Conservation (phyloP, 1,139 yeast species). For the Lodderomyces pseudojiufengensis region DNA sequence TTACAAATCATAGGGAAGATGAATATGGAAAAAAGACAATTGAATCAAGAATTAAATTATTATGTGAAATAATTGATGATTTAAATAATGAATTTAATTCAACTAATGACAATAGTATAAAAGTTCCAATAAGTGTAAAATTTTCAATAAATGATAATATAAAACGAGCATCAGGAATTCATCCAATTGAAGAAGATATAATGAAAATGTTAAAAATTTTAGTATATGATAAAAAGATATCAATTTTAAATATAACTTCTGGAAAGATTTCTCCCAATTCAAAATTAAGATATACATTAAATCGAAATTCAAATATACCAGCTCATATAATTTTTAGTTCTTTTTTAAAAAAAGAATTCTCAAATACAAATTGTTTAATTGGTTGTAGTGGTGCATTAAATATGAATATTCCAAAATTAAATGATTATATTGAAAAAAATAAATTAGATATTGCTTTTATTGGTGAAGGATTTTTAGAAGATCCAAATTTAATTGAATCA, state of each 20-base stretch:
- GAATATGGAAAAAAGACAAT: conserved; percentile 49
- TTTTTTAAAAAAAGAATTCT: conserved; percentile 36
- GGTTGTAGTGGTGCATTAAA: conserved; percentile 47
- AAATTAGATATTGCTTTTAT: conserved; percentile 43
- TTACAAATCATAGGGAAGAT: conserved; percentile 43
- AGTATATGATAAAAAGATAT: conserved; percentile 32
- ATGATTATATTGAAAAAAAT: conserved; percentile 36
- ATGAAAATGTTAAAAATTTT: conserved; percentile 35
- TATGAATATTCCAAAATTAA: conserved; percentile 26
- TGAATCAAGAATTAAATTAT: conserved; percentile 59
- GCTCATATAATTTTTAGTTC: conserved; percentile 35
- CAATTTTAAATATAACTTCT: conserved; percentile 48
- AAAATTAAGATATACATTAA: conserved; percentile 10
- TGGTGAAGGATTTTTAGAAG: conserved; percentile 42
- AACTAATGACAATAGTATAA: conserved; percentile 9
- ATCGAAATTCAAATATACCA: conserved; percentile 9
- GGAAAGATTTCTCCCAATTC: conserved; percentile 43
- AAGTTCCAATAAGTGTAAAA: conserved; percentile 42
- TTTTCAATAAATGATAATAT: conserved; percentile 39
- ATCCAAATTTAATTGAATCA: conserved; percentile 38
- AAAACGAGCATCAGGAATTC: conserved; percentile 12
- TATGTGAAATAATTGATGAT: conserved; percentile 56
- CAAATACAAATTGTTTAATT: conserved; percentile 35
- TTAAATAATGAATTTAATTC: conserved; percentile 22
- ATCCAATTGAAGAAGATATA: conserved; percentile 39